Percentiles rank a stretch among this genome's conserved stretches.
Evolutionary conservation across 1,284 basidiomycete genomes (phyloP).

Genomic region (Moniliophthora roreri): DNA sequence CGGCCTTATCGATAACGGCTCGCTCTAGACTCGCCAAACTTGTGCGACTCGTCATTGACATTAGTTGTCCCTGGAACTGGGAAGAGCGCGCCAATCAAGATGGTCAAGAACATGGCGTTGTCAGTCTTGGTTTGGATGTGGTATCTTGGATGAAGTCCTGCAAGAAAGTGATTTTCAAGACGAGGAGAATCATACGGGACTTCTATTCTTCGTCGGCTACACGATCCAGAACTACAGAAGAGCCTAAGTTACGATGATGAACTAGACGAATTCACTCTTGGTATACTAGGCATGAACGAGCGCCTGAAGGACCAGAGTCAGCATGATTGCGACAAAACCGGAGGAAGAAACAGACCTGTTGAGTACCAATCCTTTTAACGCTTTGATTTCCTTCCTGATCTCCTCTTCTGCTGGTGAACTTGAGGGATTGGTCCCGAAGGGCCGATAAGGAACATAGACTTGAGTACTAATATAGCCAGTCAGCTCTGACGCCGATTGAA

Average conservation of each 20-base stretch:
- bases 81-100: no score
- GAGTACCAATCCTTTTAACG: conserved; percentile 65
- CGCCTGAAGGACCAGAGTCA: conserved; percentile 30
- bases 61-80: no score
- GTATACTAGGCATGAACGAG: conserved; percentile 45
- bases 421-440: conserved; percentile 23
- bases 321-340: background rate
- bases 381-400: conserved; percentile 60
- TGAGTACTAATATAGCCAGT: conserved; percentile 69
- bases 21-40: no score
- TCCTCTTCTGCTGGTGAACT: conserved; percentile 54
- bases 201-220: no score
- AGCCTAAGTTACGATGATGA: background rate
- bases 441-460: conserved; percentile 48
- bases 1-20: no score
- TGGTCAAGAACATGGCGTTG: no score
- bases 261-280: conserved; percentile 15
- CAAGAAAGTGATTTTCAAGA: no score
- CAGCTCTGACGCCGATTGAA: conserved; percentile 59
- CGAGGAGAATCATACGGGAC: no score
- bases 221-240: no score
- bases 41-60: no score
- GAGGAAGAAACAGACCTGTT: conserved; percentile 46
- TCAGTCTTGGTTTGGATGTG: no score
- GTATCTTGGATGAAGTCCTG: no score